phyloP scores from a whole-genome alignment of 805 yeast genomes.

The Wickerhamomyces silvicola region DNA sequence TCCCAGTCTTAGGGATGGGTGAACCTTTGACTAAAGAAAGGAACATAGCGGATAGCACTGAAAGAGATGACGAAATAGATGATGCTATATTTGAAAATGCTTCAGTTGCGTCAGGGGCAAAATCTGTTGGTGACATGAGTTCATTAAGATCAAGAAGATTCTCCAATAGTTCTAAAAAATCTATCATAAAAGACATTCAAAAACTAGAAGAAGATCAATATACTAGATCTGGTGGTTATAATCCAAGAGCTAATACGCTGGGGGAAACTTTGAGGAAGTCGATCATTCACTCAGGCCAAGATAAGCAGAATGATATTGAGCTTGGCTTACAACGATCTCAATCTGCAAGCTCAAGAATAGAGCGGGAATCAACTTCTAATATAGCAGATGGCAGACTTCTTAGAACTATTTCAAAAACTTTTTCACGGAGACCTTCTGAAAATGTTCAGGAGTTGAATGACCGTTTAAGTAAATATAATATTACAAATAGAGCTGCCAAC shows the following conservation, averaged over 20 bases:
- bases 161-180: conserved; percentile 6
- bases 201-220: conserved; percentile 24
- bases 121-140: too few species aligned
- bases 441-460: conserved; percentile 25
- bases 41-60: conserved; percentile 41
- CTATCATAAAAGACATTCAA: conserved; percentile 11
- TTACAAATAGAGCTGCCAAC: conserved; percentile 35
- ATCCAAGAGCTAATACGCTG: conserved; percentile 27
- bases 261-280: conserved; percentile 26
- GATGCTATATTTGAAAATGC: not conserved
- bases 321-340: conserved; percentile 11
- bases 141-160: conserved; percentile 9
- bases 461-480: conserved; percentile 30
- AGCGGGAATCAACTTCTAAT: too few species aligned
- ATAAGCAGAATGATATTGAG: conserved; percentile 20
- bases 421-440: conserved; percentile 16
- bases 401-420: conserved; percentile 15
- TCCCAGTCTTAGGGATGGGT: conserved; percentile 79
- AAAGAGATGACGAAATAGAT: conserved; percentile 1
- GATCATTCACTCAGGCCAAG: conserved; percentile 22
- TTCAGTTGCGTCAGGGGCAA: too few species aligned
- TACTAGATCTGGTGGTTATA: conserved; percentile 21
- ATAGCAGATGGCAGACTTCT: conserved; percentile 8
- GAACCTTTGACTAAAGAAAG: conserved; percentile 49
- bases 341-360: conserved; percentile 2